phyloP scores from a whole-genome alignment of 306 rosid genomes.

The Prunus fruticosa region DNA sequence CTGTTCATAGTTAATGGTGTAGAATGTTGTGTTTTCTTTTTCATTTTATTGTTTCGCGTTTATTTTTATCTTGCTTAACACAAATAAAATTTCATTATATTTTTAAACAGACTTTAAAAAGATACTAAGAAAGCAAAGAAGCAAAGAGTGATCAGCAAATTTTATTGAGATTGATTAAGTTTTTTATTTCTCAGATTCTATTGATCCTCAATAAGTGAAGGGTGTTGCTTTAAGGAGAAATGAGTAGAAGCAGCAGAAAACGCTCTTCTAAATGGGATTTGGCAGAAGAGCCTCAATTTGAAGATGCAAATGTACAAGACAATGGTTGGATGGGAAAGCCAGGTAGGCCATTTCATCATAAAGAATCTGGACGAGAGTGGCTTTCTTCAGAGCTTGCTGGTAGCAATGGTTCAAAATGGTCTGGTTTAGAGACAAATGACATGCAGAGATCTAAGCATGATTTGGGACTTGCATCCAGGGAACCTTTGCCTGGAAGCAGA shows the following conservation, averaged over 20 bases:
- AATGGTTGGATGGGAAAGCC: slow-evolving; percentile 38
- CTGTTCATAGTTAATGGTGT: not conserved
- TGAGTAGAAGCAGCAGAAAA: slow-evolving; percentile 81
- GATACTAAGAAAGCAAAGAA: not conserved
- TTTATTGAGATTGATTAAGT: slow-evolving; percentile 20
- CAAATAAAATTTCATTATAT: too few relatives aligned
- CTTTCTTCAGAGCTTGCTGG: slow-evolving; percentile 58
- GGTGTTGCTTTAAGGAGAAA: slow-evolving; percentile 33
- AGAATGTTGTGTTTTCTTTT: not conserved
- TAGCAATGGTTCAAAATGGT: slow-evolving; percentile 57
- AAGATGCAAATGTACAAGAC: slow-evolving; percentile 32
- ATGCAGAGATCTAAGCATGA: slow-evolving; percentile 46
- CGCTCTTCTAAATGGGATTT: slow-evolving; percentile 78
- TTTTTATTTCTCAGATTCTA: slow-evolving; percentile 37
- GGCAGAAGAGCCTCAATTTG: slow-evolving; percentile 56
- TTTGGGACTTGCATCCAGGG: slow-evolving; percentile 43
- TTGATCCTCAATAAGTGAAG: slow-evolving; percentile 29
- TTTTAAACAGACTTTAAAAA: not conserved
- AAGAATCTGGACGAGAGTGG: slow-evolving; percentile 49
- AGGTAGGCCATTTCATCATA: slow-evolving; percentile 28
- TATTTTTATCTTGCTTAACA: not conserved
- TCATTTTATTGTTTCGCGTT: not conserved
- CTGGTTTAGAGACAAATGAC: slow-evolving; percentile 54
- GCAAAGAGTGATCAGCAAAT: slow-evolving; percentile 2
- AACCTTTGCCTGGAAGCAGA: slow-evolving; percentile 62